Evolutionary conservation across 257 asterid genomes (phyloP).

Genomic region (Nicotiana obtusifolia): DNA sequence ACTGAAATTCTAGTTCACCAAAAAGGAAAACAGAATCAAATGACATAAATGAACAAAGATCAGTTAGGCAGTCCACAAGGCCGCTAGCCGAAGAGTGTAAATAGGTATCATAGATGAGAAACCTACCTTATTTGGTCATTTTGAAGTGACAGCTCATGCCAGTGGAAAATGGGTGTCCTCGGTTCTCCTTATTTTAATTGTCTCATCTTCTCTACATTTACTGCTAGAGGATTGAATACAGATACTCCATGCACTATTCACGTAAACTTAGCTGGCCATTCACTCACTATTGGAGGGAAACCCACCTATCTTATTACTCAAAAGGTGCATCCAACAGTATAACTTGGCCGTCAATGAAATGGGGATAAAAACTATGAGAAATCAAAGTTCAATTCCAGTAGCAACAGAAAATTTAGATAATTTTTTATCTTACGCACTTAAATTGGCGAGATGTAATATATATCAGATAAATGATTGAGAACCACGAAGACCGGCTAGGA

Average conservation of each 20-base stretch:
- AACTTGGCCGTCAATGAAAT: background rate
- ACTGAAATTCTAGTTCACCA: background rate
- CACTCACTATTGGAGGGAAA: background rate
- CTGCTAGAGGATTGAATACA: background rate
- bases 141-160: slow-evolving; percentile 29
- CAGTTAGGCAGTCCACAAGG: background rate
- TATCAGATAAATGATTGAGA: background rate
- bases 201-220: slow-evolving; percentile 2
- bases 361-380: background rate
- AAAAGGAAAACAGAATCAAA: background rate
- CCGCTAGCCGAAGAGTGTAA: background rate
- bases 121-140: slow-evolving; percentile 11
- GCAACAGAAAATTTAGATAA: background rate
- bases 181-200: background rate
- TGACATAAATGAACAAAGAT: background rate
- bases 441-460: background rate
- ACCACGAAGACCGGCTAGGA: background rate
- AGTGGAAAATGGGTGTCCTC: background rate
- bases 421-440: background rate
- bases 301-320: background rate
- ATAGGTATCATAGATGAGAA: background rate
- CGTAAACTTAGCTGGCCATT: background rate
- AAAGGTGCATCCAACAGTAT: background rate
- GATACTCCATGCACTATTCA: background rate
- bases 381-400: background rate